phyloP scores from a whole-genome alignment of 2,329 filamentous ascomycete species.

The Sporothrix variecibatus region DNA sequence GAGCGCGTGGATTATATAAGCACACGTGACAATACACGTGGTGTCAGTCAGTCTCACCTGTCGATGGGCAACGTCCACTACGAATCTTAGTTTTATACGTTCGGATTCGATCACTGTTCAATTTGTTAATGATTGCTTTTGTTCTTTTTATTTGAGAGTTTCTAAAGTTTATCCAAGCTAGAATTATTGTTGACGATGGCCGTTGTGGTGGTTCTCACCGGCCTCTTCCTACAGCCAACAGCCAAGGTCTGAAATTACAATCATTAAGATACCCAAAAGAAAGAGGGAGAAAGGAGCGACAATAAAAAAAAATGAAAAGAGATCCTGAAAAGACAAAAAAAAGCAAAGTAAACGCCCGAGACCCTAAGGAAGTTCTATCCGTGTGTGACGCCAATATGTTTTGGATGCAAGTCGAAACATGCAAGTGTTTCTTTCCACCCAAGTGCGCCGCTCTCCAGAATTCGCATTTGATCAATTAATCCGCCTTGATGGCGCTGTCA shows the following conservation, averaged over 20 bases:
- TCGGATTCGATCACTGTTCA: neutral
- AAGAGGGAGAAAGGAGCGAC: neutral
- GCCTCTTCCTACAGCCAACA: neutral
- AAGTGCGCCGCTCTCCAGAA: neutral
- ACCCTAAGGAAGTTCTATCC: conserved; percentile 22
- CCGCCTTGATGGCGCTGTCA: conserved; percentile 54
- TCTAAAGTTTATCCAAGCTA: neutral
- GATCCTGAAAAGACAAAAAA: neutral
- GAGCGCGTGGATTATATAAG: conserved; percentile 9
- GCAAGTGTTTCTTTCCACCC: neutral
- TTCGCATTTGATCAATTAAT: conserved; percentile 38
- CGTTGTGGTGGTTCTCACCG: neutral
- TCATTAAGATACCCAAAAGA: neutral
- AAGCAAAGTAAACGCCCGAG: conserved; percentile 20
- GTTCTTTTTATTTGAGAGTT: neutral
- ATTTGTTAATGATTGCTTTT: neutral
- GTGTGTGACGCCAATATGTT: conserved; percentile 25
- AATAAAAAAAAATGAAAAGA: neutral
- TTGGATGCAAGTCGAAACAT: conserved; percentile 10
- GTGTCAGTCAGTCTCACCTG: no score
- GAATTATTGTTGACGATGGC: neutral
- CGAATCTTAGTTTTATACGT: neutral
- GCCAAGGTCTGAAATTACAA: neutral
- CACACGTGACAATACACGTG: conserved; percentile 18
- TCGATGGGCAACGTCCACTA: neutral